Evolutionary conservation across 2,329 filamentous ascomycete species (phyloP).

Genomic region (Xylaria arbuscula): DNA sequence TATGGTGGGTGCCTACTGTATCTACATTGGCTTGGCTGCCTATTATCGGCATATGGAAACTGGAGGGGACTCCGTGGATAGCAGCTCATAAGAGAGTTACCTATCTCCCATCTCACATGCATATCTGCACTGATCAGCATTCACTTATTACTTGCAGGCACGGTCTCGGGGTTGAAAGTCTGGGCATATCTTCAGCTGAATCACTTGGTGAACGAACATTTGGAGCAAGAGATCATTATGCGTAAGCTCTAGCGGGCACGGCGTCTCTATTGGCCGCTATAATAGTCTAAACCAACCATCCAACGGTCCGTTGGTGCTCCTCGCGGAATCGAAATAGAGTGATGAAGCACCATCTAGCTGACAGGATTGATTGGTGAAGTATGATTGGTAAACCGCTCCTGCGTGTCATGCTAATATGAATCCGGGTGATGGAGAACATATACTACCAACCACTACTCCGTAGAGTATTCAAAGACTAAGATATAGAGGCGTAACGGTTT

Average conservation of each 20-base stretch:
- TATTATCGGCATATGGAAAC: conserved; percentile 16
- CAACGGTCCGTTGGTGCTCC: conserved; percentile 4
- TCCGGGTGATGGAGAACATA: too few species aligned
- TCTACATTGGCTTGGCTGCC: conserved; percentile 13
- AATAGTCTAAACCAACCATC: background rate
- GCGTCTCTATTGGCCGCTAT: conserved; percentile 6
- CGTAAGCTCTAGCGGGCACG: background rate
- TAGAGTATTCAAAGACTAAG: background rate
- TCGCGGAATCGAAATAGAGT: background rate
- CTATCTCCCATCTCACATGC: conserved; percentile 37
- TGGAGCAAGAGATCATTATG: background rate
- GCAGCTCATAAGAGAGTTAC: conserved; percentile 15
- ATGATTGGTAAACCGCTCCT: background rate
- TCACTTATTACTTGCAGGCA: conserved; percentile 36
- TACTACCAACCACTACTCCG: too few species aligned
- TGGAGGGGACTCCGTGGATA: conserved; percentile 15
- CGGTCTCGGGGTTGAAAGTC: conserved; percentile 22
- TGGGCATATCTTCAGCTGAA: conserved; percentile 22
- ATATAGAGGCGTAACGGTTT: conserved; percentile 10
- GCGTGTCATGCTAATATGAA: background rate
- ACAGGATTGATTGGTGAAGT: background rate
- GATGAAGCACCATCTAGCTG: background rate
- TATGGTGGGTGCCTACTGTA: conserved; percentile 20
- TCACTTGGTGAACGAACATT: background rate
- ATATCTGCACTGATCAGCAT: conserved; percentile 40